Evolutionary conservation across 495 filamentous ascomycete species (phyloP).

Genomic region (Penicillium antarcticum): DNA sequence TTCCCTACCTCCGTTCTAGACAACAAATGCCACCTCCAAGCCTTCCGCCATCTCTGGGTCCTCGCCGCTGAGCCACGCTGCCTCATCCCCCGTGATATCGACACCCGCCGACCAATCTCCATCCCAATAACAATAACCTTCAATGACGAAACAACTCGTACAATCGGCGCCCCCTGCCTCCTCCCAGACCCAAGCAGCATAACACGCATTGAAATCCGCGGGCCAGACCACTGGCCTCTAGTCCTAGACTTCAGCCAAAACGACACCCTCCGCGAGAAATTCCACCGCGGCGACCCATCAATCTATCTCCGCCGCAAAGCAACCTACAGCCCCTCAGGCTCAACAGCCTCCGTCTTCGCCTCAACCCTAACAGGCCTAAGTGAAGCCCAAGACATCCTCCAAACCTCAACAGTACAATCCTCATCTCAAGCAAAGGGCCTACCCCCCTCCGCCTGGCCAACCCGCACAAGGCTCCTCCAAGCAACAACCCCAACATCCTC

Average conservation of each 20-base stretch:
- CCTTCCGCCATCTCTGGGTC: constrained; percentile 97
- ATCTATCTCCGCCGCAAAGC: constrained; percentile 80
- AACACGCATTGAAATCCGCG: constrained; percentile 59
- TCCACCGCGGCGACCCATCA: constrained; percentile 65
- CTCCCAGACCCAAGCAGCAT: constrained; percentile 76
- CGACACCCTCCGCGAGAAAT: constrained; percentile 60
- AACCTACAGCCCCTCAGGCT: constrained; percentile 58
- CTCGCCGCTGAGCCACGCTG: constrained; percentile 88
- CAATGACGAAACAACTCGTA: constrained; percentile 41
- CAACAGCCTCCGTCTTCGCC: constrained; percentile 62
- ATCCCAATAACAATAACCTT: constrained; percentile 63
- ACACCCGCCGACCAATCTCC: constrained; percentile 72
- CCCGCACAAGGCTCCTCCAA: constrained; percentile 16
- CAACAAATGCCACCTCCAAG: constrained; percentile 92
- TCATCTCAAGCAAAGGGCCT: constrained; percentile 31
- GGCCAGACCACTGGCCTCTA: constrained; percentile 80
- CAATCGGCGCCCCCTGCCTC: constrained; percentile 67
- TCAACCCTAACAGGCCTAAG: constrained; percentile 59
- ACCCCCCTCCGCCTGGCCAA: constrained; percentile 26
- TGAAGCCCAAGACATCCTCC: constrained; percentile 38
- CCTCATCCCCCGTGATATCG: constrained; percentile 78
- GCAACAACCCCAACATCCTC: constrained; percentile 27
- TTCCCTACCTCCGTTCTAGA: constrained; percentile 87
- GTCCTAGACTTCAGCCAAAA: constrained; percentile 73
- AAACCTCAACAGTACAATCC: constrained; percentile 18